These are phyloP conservation scores for Hanseniaspora vineae DNA, from an alignment of 805 yeast species.

Conservation along the genomic window DNA sequence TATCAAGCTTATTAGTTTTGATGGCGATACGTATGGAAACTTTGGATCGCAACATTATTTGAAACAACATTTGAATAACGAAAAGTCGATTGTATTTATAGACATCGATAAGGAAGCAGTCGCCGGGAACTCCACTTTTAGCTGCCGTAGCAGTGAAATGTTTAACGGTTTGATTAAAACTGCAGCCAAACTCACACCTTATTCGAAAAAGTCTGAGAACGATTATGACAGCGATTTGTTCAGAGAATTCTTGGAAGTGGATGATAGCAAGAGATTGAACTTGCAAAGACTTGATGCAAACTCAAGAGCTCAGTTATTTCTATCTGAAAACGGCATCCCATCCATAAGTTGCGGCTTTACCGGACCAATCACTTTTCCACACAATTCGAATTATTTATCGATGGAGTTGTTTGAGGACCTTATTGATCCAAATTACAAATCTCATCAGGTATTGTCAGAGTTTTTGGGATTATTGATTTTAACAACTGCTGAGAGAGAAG, in stretches of 20 bases:
- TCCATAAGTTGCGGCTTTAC: constrained; percentile 37
- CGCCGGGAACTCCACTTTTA: constrained; percentile 33
- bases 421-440: constrained; percentile 39
- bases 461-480: constrained; percentile 44
- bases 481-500: constrained; percentile 43
- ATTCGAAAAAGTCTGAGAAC: constrained; percentile 11
- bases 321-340: constrained; percentile 56
- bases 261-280: constrained; percentile 15
- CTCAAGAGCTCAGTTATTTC: constrained; percentile 47
- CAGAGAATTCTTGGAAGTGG: not conserved
- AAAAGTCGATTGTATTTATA: constrained; percentile 40
- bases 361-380: constrained; percentile 23
- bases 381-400: constrained; percentile 48
- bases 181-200: constrained; percentile 35
- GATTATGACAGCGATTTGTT: not conserved
- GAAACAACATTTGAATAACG: constrained; percentile 39
- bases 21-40: constrained; percentile 63
- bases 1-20: constrained; percentile 65
- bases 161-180: constrained; percentile 31
- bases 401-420: constrained; percentile 38
- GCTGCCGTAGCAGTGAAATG: constrained; percentile 43
- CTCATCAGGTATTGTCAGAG: constrained; percentile 46
- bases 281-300: constrained; percentile 35
- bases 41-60: constrained; percentile 73
- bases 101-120: constrained; percentile 26